phyloP scores from a whole-genome alignment of 2,329 filamentous ascomycete genomes.

The Penicillium sclerotiorum region DNA sequence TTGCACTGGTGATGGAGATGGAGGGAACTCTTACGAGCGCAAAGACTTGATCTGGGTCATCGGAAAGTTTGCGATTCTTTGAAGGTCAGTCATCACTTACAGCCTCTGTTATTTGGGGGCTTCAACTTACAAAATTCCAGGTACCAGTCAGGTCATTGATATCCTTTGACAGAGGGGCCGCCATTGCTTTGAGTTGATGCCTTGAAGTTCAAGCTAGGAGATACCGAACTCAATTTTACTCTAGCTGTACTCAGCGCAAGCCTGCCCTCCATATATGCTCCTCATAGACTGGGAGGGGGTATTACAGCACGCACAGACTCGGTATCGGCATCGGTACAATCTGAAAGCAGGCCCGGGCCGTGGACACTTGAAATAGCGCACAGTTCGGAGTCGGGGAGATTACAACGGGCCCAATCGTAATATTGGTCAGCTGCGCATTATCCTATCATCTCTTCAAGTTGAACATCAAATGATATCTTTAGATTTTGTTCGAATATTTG shows the following conservation, averaged over 20 bases:
- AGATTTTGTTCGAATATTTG: too few relatives aligned
- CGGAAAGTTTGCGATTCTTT: conserved; percentile 21
- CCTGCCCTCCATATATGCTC: too few relatives aligned
- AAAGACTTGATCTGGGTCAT: conserved; percentile 21
- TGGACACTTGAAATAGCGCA: not conserved
- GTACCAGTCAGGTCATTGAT: conserved; percentile 14
- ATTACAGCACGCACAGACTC: conserved; percentile 11
- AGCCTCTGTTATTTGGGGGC: not conserved
- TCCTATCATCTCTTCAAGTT: too few relatives aligned
- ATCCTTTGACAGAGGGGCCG: conserved; percentile 1
- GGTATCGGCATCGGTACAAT: conserved; percentile 17
- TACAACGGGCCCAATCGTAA: not conserved
- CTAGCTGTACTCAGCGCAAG: too few relatives aligned
- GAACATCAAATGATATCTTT: too few relatives aligned
- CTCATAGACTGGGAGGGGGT: not conserved
- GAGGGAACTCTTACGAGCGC: conserved; percentile 9
- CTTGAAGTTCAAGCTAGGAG: not conserved
- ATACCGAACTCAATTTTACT: too few relatives aligned
- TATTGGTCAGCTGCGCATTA: too few relatives aligned
- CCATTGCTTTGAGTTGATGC: conserved; percentile 4
- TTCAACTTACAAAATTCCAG: conserved; percentile 17
- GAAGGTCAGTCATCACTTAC: not conserved
- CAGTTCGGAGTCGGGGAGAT: not conserved
- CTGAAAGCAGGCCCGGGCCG: not conserved
- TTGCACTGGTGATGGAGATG: not conserved